A percentile compares a stretch with the other conserved stretches of the same genome.
These are phyloP conservation scores for Exserohilum turcica DNA, from an alignment of 2,329 filamentous ascomycete genomes.

Conservation along the genomic window DNA sequence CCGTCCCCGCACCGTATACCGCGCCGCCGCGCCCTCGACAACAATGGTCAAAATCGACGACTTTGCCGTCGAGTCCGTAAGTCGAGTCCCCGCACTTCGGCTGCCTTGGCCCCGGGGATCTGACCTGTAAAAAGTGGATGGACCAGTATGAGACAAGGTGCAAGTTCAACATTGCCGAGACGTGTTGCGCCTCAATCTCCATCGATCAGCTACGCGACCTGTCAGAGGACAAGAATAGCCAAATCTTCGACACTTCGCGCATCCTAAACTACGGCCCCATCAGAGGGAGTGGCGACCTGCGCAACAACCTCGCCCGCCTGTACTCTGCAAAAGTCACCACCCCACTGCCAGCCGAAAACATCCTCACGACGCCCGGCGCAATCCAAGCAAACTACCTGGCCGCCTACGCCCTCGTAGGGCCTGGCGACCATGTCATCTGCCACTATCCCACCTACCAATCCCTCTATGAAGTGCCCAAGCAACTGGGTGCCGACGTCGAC, in stretches of 20 bases:
- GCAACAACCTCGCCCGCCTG: constrained; percentile 67
- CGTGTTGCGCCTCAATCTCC: constrained; percentile 76
- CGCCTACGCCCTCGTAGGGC: constrained; percentile 72
- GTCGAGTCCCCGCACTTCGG: constrained; percentile 33
- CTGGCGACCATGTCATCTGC: constrained; percentile 82
- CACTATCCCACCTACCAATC: constrained; percentile 86
- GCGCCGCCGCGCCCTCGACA: constrained; percentile 11
- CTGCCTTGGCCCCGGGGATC: constrained; percentile 8
- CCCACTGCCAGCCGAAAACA: constrained; percentile 62
- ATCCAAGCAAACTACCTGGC: constrained; percentile 85
- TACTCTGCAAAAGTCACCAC: constrained; percentile 63
- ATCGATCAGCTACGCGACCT: constrained; percentile 68
- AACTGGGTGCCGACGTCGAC: constrained; percentile 76
- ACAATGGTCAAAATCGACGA: constrained; percentile 63
- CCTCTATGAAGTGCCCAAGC: constrained; percentile 74
- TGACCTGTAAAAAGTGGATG: constrained; percentile 57
- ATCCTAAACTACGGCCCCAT: constrained; percentile 77
- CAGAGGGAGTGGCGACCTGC: constrained; percentile 67
- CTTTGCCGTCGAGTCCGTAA: constrained; percentile 74
- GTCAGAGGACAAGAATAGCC: constrained; percentile 59
- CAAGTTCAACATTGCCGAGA: constrained; percentile 76
- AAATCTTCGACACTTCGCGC: constrained; percentile 58
- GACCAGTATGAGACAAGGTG: constrained; percentile 58
- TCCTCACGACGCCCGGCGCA: constrained; percentile 79
- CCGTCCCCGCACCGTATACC: neutral